Base-by-base conservation (phyloP, 176 grass and related monocot species). In the Poa annua region DNA sequence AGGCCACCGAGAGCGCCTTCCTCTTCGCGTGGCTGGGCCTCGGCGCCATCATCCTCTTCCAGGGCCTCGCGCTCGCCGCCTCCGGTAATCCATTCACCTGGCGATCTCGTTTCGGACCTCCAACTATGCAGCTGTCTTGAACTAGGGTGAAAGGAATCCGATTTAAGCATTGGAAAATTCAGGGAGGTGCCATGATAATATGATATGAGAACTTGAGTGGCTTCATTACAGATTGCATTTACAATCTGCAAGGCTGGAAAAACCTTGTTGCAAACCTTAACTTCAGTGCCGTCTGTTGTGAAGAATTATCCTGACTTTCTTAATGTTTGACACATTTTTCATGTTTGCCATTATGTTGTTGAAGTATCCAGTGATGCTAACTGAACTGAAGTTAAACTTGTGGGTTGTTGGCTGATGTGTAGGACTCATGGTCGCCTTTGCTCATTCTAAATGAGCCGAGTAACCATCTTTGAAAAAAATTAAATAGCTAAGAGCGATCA, bases 21-120 rank as follows among this genome's bases (percentile, higher is more conserved):
- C 88, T 98, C 32, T 85, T 98, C 80, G 54, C 92, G 6, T 98
- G 96, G 96, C 73, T 93, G 2, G 91, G 88, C 17, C 93, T 98
- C n/a, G 96, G 92, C 26, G 41, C n/a, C 20, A 59, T 98, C 16
- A 98, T 98, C 71, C 89, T 98, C 24, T 29, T 90, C 10, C 92
- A 98, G 86, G 96, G 96, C 71, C 15, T 98, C 61, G 89, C 89
- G 7, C 90, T 98, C 25, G 90, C 96, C 42, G 96, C 92, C 48
- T 91, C 96, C 9, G 92, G 96, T 95, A 85, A 80, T 4, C 60
- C 70, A 17, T 22, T 60, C 57, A 49, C 1, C 60, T 10, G 9
- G 1, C 12, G 21, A 75, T 66, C 22, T 57, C 12, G 32, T 60
- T 12, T 7, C 62, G 1, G 29, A 66, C 9, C n/a, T 85, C 11